Conservation (phyloP, 2,329 filamentous ascomycete species). For the Aureobasidium leucospermi region DNA sequence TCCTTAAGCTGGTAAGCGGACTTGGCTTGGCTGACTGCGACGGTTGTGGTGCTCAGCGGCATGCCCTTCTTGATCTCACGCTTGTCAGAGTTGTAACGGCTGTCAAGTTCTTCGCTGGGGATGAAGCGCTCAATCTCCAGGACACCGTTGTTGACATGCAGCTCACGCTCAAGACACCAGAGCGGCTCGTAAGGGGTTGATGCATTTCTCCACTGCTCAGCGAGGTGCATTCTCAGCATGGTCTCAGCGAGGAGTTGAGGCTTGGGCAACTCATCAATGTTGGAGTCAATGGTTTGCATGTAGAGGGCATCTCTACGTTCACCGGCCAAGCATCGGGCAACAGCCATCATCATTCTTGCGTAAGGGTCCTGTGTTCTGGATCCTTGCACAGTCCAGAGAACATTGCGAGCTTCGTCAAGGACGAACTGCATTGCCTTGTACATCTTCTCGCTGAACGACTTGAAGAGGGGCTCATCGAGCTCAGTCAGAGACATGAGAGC, state of each 20-base stretch:
- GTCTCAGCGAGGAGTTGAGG: neutral
- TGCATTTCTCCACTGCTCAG: slow-evolving; percentile 2
- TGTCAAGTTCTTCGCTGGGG: neutral
- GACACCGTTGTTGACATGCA: neutral
- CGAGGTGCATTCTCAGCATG: slow-evolving; percentile 1
- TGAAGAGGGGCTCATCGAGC: neutral
- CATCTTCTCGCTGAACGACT: neutral
- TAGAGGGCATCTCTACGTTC: slow-evolving; percentile 1
- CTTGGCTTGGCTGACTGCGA: neutral
- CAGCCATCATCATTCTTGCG: neutral
- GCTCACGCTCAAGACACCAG: slow-evolving; percentile 1
- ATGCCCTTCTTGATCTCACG: slow-evolving; percentile 2
- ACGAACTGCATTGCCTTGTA: slow-evolving; percentile 1
- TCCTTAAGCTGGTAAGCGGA: slow-evolving; percentile 1
- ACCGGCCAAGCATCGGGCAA: neutral
- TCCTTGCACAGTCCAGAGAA: slow-evolving; percentile 1
- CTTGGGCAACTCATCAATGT: neutral
- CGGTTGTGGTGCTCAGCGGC: neutral
- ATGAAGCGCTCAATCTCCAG: neutral
- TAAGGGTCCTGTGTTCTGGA: neutral
- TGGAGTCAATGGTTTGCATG: neutral
- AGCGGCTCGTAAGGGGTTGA: neutral
- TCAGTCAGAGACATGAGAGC: slow-evolving; percentile 1
- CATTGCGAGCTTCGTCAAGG: neutral
- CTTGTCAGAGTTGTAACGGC: slow-evolving; percentile 7